Evolutionary conservation across 371 early-diverging fungal species (phyloP).

Genomic region (Haplosporangium sp.): DNA sequence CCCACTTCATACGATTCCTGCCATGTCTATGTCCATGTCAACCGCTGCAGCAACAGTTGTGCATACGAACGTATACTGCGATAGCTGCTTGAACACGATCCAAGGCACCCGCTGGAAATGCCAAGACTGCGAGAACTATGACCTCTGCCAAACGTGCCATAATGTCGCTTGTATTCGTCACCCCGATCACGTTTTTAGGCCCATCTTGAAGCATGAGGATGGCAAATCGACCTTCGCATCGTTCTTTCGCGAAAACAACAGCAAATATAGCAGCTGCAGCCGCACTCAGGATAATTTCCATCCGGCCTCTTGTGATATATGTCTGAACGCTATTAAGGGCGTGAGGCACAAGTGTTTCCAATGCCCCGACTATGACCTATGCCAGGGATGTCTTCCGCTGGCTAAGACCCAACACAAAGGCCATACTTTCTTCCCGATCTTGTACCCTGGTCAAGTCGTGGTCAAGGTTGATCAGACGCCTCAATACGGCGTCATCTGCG

Average conservation of each 20-base stretch:
- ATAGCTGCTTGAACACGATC: constrained; percentile 60
- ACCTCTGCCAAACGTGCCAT: constrained; percentile 64
- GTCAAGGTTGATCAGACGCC: constrained; percentile 45
- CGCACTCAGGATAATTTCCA: constrained; percentile 4
- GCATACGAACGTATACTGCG: constrained; percentile 55
- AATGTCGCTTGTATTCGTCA: constrained; percentile 34
- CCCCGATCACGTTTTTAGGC: constrained; percentile 51
- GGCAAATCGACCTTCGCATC: constrained; percentile 3
- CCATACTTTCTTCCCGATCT: constrained; percentile 55
- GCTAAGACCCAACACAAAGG: constrained; percentile 57
- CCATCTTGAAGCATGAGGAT: constrained; percentile 14
- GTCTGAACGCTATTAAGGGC: constrained; percentile 61
- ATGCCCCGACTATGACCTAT: constrained; percentile 66
- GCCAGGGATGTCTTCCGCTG: constrained; percentile 58
- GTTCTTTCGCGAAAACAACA: too few species aligned
- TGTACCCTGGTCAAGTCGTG: constrained; percentile 54
- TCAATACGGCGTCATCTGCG: constrained; percentile 60
- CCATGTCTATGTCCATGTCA: too few species aligned
- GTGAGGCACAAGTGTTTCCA: constrained; percentile 64
- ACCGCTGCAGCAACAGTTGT: constrained; percentile 4
- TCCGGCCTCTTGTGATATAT: constrained; percentile 61
- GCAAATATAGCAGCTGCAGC: too few species aligned
- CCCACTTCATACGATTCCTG: background rate
- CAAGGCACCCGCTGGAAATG: constrained; percentile 62
- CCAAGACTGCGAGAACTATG: constrained; percentile 62